Evolutionary conservation across 2,329 filamentous ascomycete species (phyloP).

Genomic region (Bipolaris victoriae): DNA sequence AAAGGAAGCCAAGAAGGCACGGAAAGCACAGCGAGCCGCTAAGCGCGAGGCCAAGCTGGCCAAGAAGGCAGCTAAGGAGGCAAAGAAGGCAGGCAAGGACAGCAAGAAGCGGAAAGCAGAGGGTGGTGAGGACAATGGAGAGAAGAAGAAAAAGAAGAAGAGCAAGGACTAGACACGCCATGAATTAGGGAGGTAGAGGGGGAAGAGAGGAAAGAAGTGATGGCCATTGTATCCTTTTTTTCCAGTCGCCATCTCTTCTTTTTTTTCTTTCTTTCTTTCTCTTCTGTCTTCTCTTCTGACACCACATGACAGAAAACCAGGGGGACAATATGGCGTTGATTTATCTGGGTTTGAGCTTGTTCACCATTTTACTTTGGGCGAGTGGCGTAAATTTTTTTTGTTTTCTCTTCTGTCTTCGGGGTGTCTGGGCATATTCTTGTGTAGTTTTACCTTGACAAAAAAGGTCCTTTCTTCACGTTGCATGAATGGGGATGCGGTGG

Average conservation of each 20-base stretch:
- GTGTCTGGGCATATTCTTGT: conserved; percentile 16
- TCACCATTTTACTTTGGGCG: conserved; percentile 18
- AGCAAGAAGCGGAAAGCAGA: conserved; percentile 55
- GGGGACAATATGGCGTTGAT: conserved; percentile 20
- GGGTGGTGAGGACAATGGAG: conserved; percentile 37
- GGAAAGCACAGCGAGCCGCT: conserved; percentile 47
- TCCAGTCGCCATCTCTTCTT: conserved; percentile 18
- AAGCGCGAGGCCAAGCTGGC: conserved; percentile 54
- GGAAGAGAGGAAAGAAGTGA: not conserved
- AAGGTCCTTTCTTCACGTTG: conserved; percentile 19
- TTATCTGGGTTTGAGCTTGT: conserved; percentile 20
- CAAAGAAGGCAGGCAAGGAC: conserved; percentile 61
- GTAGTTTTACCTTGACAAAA: conserved; percentile 16
- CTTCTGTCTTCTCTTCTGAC: no score
- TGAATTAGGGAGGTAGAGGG: not conserved
- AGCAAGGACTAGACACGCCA: conserved; percentile 45
- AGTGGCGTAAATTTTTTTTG: conserved; percentile 13
- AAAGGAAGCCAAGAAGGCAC: conserved; percentile 54
- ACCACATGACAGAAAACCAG: conserved; percentile 16
- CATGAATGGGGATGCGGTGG: conserved; percentile 29
- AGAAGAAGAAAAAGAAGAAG: conserved; percentile 72
- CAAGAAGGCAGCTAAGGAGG: conserved; percentile 60
- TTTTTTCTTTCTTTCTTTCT: no score
- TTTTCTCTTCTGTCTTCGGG: not conserved
- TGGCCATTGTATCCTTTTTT: conserved; percentile 13